A percentile compares a stretch with the other conserved stretches of the same genome.
Evolutionary conservation across 805 yeast species (phyloP).

Genomic region (Starmerella kuoi): DNA sequence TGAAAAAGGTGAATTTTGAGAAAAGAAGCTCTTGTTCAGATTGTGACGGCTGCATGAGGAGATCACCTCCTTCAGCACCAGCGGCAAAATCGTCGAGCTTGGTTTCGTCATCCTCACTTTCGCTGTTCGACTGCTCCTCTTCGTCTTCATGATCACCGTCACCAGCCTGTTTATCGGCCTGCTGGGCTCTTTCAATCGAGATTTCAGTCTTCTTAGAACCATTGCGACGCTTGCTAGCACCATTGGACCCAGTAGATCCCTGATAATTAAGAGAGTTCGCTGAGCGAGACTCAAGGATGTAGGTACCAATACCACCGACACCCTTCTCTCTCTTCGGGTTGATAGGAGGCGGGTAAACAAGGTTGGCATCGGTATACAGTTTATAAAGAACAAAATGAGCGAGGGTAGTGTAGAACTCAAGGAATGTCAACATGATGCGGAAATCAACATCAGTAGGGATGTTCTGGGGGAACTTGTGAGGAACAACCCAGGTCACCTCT

Average conservation of each 20-base stretch:
- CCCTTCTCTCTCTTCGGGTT: constrained; percentile 63
- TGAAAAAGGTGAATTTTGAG: constrained; percentile 62
- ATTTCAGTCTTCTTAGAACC: constrained; percentile 14
- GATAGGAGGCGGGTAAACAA: constrained; percentile 84
- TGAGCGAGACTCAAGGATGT: constrained; percentile 46
- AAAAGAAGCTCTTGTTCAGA: constrained; percentile 36
- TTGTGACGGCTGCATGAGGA: constrained; percentile 50
- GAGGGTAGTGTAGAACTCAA: constrained; percentile 89
- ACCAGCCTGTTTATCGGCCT: constrained; percentile 31
- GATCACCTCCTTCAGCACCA: constrained; percentile 42
- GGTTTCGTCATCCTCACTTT: constrained; percentile 27
- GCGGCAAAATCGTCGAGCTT: constrained; percentile 60
- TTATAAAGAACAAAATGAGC: constrained; percentile 77
- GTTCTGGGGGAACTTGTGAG: constrained; percentile 92
- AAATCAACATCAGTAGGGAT: constrained; percentile 91
- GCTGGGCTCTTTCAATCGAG: constrained; percentile 35
- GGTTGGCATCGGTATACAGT: constrained; percentile 70
- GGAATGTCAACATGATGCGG: constrained; percentile 89
- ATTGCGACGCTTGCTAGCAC: constrained; percentile 22
- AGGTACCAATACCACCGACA: constrained; percentile 80
- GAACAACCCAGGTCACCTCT: constrained; percentile 90
- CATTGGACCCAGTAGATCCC: constrained; percentile 25
- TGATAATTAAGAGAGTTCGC: constrained; percentile 11
- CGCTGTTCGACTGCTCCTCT: constrained; percentile 25
- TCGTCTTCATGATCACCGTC: constrained; percentile 24